Conservation (phyloP, 805 yeast genomes). For the Phaffomyces antillensis region DNA sequence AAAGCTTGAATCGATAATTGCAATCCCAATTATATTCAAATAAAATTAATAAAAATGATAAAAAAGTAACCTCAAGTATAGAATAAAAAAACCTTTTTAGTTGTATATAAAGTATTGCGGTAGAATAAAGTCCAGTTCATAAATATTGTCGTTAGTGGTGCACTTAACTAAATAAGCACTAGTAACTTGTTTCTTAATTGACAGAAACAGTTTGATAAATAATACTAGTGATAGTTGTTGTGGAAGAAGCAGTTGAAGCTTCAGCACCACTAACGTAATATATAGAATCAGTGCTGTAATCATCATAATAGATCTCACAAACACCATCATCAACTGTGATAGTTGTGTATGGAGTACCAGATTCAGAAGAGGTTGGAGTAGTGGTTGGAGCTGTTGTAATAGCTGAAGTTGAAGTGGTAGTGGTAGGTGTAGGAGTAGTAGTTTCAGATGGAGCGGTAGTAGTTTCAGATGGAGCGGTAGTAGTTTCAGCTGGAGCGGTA, state of each 20-base stretch:
- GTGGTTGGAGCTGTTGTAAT: conserved; percentile 10
- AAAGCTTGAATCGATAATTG: no score
- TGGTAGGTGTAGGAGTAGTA: conserved; percentile 2
- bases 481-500: conserved; percentile 5
- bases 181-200: background rate
- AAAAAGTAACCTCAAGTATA: no score
- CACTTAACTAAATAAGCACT: background rate
- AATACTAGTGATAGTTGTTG: conserved; percentile 21
- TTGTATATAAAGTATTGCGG: no score
- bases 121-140: no score
- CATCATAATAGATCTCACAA: conserved; percentile 23
- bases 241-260: conserved; percentile 22
- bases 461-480: no score
- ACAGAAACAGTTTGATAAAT: conserved; percentile 18
- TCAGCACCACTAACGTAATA: conserved; percentile 23
- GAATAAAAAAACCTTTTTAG: no score
- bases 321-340: conserved; percentile 17
- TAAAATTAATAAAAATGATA: no score
- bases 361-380: conserved; percentile 3
- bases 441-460: background rate
- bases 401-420: conserved; percentile 2
- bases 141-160: background rate
- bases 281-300: conserved; percentile 9
- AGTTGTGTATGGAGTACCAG: conserved; percentile 18
- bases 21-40: no score